A percentile compares a stretch with the other conserved stretches of the same genome.
These are phyloP conservation scores for Suillus tomentosus DNA, from an alignment of 768 basidiomycete genomes.

Conservation along the genomic window DNA sequence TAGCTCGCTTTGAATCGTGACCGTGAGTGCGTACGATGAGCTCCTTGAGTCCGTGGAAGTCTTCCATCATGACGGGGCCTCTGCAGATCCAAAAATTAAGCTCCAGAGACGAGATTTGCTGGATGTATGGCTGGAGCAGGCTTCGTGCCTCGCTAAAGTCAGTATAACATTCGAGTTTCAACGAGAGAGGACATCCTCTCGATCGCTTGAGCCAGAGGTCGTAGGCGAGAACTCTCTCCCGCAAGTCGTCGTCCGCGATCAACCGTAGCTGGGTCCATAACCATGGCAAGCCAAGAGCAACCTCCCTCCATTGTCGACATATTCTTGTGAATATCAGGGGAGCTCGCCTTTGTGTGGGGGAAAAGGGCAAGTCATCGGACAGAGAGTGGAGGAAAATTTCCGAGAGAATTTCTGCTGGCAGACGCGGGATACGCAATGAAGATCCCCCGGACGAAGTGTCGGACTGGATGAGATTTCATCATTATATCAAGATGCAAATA, in stretches of 20 bases:
- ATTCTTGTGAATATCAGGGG: slow-evolving; percentile 45
- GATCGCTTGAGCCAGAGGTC: neutral
- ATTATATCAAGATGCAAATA: neutral
- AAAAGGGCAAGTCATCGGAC: slow-evolving; percentile 23
- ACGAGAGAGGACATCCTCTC: neutral
- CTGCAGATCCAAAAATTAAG: neutral
- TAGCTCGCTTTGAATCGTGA: too few species aligned
- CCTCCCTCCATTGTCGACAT: slow-evolving; percentile 43
- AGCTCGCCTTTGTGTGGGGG: slow-evolving; percentile 26
- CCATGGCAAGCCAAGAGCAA: slow-evolving; percentile 41
- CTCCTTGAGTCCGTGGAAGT: slow-evolving; percentile 19
- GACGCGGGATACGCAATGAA: slow-evolving; percentile 32
- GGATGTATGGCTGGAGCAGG: slow-evolving; percentile 23
- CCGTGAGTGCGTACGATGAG: slow-evolving; percentile 14
- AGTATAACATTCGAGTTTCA: neutral
- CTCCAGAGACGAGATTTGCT: slow-evolving; percentile 11
- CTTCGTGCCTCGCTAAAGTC: neutral
- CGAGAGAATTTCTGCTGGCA: slow-evolving; percentile 48
- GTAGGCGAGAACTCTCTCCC: slow-evolving; percentile 4
- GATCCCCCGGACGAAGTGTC: slow-evolving; percentile 24
- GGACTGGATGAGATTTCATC: slow-evolving; percentile 4
- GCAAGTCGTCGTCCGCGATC: slow-evolving; percentile 7
- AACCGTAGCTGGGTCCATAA: slow-evolving; percentile 48
- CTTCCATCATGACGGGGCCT: neutral
- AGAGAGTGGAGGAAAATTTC: slow-evolving; percentile 48